Conservation (phyloP, 805 yeast species). For the Saccharomycopsis fodiens region DNA sequence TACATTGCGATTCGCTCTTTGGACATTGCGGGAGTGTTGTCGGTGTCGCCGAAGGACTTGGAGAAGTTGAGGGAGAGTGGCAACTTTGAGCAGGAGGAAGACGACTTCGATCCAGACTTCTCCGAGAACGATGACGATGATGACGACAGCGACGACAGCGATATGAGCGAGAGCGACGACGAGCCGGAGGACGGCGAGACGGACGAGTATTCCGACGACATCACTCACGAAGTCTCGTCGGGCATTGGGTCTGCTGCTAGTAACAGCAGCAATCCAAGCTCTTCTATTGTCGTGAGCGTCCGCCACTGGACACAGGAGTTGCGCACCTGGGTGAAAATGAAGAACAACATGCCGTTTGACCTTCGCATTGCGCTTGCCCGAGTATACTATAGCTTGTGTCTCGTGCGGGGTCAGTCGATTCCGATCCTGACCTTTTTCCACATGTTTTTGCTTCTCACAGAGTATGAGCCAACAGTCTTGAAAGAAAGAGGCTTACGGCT, state of each 20-base stretch:
- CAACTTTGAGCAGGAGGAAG: constrained; percentile 32
- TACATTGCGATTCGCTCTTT: constrained; percentile 69
- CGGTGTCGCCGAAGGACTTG: constrained; percentile 61
- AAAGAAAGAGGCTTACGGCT: constrained; percentile 27
- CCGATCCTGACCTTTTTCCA: constrained; percentile 54
- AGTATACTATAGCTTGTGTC: constrained; percentile 63
- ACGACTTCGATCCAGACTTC: constrained; percentile 31
- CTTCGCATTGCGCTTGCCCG: constrained; percentile 53
- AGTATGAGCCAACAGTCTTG: constrained; percentile 27
- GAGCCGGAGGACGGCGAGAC: constrained; percentile 24
- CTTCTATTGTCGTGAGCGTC: constrained; percentile 68
- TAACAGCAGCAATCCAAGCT: constrained; percentile 37
- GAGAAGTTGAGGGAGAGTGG: constrained; percentile 26
- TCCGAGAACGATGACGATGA: constrained; percentile 26
- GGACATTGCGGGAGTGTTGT: constrained; percentile 65
- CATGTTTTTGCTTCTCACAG: constrained; percentile 51
- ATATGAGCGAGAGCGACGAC: constrained; percentile 30
- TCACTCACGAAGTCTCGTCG: constrained; percentile 4
- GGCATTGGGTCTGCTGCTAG: constrained; percentile 11
- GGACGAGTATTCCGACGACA: constrained; percentile 3
- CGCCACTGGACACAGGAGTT: constrained; percentile 86
- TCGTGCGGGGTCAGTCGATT: constrained; percentile 65
- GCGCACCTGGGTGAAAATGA: constrained; percentile 67
- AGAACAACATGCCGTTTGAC: constrained; percentile 67
- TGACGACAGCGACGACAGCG: constrained; percentile 24